phyloP scores from a whole-genome alignment of 768 basidiomycete genomes.

The Amanita polypyramis region DNA sequence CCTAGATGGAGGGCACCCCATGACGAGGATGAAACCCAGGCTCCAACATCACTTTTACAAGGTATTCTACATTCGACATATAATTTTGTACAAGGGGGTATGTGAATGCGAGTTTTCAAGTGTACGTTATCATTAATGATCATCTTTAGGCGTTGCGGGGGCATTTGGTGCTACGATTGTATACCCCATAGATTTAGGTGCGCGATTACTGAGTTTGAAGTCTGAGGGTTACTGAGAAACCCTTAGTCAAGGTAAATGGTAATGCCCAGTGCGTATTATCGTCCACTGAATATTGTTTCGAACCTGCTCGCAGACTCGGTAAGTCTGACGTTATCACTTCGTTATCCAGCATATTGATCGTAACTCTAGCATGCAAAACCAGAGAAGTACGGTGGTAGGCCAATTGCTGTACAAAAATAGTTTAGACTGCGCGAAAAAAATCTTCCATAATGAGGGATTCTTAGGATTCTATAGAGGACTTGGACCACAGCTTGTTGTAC shows the following conservation, averaged over 20 bases:
- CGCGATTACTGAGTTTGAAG: constrained; percentile 19
- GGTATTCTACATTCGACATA: constrained; percentile 64
- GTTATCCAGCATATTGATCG: neutral
- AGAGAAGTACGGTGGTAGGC: constrained; percentile 92
- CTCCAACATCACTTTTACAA: constrained; percentile 36
- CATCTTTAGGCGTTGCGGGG: constrained; percentile 69
- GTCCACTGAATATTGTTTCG: neutral
- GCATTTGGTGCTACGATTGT: constrained; percentile 96
- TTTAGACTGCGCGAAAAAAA: constrained; percentile 86
- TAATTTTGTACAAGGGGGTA: constrained; percentile 81
- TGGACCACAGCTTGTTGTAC: constrained; percentile 85
- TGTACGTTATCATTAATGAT: neutral
- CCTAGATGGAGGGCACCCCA: constrained; percentile 77
- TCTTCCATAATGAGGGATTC: constrained; percentile 90
- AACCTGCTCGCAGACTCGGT: constrained; percentile 44
- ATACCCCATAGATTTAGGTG: constrained; percentile 91
- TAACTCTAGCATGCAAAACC: constrained; percentile 87
- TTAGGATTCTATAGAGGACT: constrained; percentile 95
- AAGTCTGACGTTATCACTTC: constrained; percentile 10
- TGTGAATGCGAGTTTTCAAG: constrained; percentile 5
- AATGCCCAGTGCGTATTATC: constrained; percentile 5
- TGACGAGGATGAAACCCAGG: constrained; percentile 30
- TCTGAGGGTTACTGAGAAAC: constrained; percentile 5
- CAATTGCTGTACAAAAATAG: constrained; percentile 97
- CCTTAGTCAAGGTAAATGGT: constrained; percentile 59